A percentile compares a stretch with the other conserved stretches of the same genome.
Evolutionary conservation across 179 eudicot genomes (phyloP).

Genomic region (Beta lomatogona): DNA sequence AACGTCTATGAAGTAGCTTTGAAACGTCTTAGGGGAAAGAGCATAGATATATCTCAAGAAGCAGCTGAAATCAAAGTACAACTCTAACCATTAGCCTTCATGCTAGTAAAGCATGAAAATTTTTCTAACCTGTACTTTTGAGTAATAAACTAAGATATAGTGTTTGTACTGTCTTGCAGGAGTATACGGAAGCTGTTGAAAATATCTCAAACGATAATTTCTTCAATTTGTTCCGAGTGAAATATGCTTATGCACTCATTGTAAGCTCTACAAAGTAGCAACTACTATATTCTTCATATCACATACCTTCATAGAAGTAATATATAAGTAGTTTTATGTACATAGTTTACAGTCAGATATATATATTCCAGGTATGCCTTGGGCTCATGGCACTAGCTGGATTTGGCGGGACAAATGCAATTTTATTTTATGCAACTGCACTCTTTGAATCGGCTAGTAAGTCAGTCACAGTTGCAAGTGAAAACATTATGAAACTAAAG

Average conservation of each 20-base stretch:
- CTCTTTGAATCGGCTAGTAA: conserved; percentile 50
- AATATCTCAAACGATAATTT: conserved; percentile 18
- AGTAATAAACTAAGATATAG: background rate
- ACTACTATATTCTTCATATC: too few relatives aligned
- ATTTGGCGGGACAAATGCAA: conserved; percentile 35
- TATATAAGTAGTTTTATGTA: background rate
- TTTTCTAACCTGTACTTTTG: too few relatives aligned
- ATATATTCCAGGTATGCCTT: conserved; percentile 34
- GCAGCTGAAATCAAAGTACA: conserved; percentile 43
- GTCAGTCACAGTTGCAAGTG: background rate
- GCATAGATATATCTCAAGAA: conserved; percentile 41
- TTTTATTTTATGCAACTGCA: conserved; percentile 44
- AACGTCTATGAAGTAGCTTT: conserved; percentile 29
- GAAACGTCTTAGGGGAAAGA: conserved; percentile 38
- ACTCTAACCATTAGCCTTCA: background rate
- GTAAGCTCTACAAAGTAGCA: conserved; percentile 16
- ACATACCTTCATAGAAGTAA: too few relatives aligned
- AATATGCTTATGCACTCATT: conserved; percentile 36
- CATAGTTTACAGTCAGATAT: too few relatives aligned
- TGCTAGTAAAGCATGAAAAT: too few relatives aligned
- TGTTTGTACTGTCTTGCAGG: conserved; percentile 26
- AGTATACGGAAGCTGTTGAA: conserved; percentile 16
- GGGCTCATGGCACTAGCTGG: conserved; percentile 43
- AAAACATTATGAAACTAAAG: background rate
- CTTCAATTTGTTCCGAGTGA: conserved; percentile 29